Evolutionary conservation across 164 flowering plant genomes (phyloP).

Genomic region (Chloranthus sessilifolius): DNA sequence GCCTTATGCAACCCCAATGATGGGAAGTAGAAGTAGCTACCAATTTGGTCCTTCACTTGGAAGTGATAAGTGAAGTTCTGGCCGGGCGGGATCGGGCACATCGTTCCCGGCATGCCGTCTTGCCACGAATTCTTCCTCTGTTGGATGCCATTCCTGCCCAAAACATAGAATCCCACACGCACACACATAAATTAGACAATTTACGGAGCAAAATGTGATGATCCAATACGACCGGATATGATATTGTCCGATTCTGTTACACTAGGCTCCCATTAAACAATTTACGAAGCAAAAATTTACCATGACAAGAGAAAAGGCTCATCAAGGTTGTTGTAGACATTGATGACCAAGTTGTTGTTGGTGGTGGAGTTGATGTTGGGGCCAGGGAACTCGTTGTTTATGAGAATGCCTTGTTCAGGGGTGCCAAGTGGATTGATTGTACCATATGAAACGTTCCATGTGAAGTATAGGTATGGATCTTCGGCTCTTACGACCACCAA

Average conservation of each 20-base stretch:
- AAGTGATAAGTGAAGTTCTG: slow-evolving; percentile 38
- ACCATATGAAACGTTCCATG: slow-evolving; percentile 27
- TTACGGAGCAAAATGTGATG: no score
- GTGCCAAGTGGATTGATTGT: slow-evolving; percentile 22
- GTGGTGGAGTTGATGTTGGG: slow-evolving; percentile 84
- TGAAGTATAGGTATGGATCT: slow-evolving; percentile 27
- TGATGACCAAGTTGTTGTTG: slow-evolving; percentile 81
- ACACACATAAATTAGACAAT: no score
- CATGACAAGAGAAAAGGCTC: slow-evolving; percentile 89
- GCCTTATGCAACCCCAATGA: slow-evolving; percentile 26
- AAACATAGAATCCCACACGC: no score
- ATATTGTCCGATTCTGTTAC: no score
- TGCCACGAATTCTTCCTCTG: slow-evolving; percentile 11
- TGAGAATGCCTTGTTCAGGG: slow-evolving; percentile 65
- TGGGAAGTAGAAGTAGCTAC: slow-evolving; percentile 44
- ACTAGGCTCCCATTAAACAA: no score
- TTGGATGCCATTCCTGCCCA: slow-evolving; percentile 7
- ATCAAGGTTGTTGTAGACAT: slow-evolving; percentile 74
- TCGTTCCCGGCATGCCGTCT: slow-evolving; percentile 6
- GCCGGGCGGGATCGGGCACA: slow-evolving; percentile 9
- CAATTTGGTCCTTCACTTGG: slow-evolving; percentile 51
- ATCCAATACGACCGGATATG: no score
- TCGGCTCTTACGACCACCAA: slow-evolving; percentile 16
- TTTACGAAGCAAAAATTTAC: slow-evolving; percentile 33
- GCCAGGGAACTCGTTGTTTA: slow-evolving; percentile 91